Base-by-base conservation (phyloP, 768 basidiomycete genomes). In the Mycena capillaripes region DNA sequence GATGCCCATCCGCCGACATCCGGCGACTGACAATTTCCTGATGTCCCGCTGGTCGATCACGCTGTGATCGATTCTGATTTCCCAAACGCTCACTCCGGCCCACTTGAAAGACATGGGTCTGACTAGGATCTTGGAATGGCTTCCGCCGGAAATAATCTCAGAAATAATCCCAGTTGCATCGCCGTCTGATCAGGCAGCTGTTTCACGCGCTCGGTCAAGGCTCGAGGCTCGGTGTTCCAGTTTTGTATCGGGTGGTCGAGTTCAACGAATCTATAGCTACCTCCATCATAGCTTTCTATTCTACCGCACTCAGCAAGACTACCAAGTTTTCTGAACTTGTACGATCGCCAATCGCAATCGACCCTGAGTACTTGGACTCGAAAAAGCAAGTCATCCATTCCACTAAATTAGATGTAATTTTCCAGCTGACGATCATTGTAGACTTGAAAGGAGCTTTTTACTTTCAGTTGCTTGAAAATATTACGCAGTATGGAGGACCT, bases 111-210 rank as follows among this genome's bases (percentile, higher is more conserved):
- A n/a, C n/a, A n/a, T n/a, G n/a, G n/a, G n/a, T n/a, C n/a, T n/a
- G n/a, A n/a, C n/a, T n/a, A n/a, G n/a, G n/a, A n/a, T n/a, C n/a
- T 30, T 65, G 8, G 55, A 50, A 3, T 52, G 66, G 66, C 42
- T 69, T 34, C 60, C 68, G n/a, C 32, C 62, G n/a, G 68, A 69
- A 42, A 4, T 69, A n/a, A 32, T 69, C 14, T 42, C 36, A 2
- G 59, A 69, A 36, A 62, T 62, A 14, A 44, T 62, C 3, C n/a
- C 25, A 40, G 30, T 12, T 16, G 60, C 52, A 9, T 34, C 50
- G 0, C 27, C 1, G 5, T 10, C 21, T 27, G 68, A 69, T 9
- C 50, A 12, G 29, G 19, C 23, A 16, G n/a, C 59, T 23, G 21
- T 69, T 14, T 69, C 52, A 23, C 19, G 53, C 8, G 23, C 52